These are phyloP conservation scores for Leccinum pachyderme DNA, from an alignment of 1,284 basidiomycete species.

Conservation along the genomic window DNA sequence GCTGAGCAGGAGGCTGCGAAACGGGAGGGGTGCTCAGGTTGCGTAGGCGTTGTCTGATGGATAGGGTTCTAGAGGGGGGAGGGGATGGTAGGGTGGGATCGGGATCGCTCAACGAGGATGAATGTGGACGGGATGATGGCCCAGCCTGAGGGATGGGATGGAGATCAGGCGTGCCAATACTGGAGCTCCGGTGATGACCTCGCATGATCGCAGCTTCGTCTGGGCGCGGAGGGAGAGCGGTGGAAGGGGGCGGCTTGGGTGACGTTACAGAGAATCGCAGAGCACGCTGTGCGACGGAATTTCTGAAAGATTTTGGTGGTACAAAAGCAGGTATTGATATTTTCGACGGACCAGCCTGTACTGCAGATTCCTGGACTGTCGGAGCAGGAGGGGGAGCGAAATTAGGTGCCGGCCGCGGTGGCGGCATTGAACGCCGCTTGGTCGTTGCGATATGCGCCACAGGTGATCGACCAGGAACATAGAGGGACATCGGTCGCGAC, in stretches of 20 bases:
- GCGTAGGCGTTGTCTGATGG: constrained; percentile 59
- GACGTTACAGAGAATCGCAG: constrained; percentile 60
- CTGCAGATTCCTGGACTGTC: constrained; percentile 27
- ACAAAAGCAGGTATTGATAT: constrained; percentile 47
- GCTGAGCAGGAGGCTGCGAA: constrained; percentile 4
- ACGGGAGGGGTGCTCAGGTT: constrained; percentile 45
- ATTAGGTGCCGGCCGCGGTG: constrained; percentile 67
- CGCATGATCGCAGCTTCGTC: constrained; percentile 43
- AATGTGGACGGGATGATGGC: constrained; percentile 41
- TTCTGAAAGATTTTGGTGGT: constrained; percentile 46
- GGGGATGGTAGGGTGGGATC: constrained; percentile 19
- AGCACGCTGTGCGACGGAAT: constrained; percentile 50
- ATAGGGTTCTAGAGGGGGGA: constrained; percentile 37
- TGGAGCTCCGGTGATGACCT: constrained; percentile 37
- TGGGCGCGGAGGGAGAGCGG: constrained; percentile 55
- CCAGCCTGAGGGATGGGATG: constrained; percentile 37
- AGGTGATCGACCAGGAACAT: constrained; percentile 12
- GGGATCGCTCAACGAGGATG: constrained; percentile 10
- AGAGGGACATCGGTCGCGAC: constrained; percentile 23
- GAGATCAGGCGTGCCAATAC: constrained; percentile 10
- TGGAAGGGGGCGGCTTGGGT: constrained; percentile 59
- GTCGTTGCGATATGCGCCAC: constrained; percentile 28
- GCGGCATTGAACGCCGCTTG: constrained; percentile 61
- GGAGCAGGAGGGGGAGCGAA: constrained; percentile 69
- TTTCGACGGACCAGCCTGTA: constrained; percentile 29